Evolutionary conservation across 2,329 filamentous ascomycete species (phyloP), one percentile per base, ranked within the genome.

Genomic region (Fusarium sublunatum): DNA sequence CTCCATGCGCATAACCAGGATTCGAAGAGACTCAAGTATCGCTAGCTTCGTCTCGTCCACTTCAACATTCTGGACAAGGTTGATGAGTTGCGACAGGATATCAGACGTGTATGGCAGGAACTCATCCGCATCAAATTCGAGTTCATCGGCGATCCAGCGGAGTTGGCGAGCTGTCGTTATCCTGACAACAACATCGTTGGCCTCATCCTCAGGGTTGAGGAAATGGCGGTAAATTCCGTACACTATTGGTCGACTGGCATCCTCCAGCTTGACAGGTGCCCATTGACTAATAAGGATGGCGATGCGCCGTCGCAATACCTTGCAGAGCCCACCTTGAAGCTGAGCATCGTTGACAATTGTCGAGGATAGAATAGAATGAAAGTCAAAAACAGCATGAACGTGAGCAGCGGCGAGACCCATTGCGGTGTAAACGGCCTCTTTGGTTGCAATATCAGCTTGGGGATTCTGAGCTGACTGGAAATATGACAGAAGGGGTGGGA

Each of bases 401-500:
- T 93, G 88, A 2, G 91, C 84, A 2, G 93, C 91, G 1, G 95
- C 88, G 46, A 97, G 83, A 3, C 94, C 93, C 78, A 99, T 89
- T 10, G 94, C 93, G 6, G 92, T 96, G 73, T 99, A 99, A 1
- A 98, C 88, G 0, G 94, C 94, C 74, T 99, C 95, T 74, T 97
- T 98, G 58, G 91, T 87, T 13, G 95, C 83, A 11, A 98, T 85
- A 63, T 95, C 88, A 10, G 80, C 74, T 29, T 83, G 73, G 6
- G 85, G 82, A 79, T 86, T 86, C 58, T 91, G 88, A 51, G 93
- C 91, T 7, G 87, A 88, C 64, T 90, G 84, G 74, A 98, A 97
- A 67, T 97, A 96, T 44, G 85, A 83, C 40, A 98, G 80, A 26
- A 99, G 80, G 13, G 92, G 93, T 41, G 90, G 86, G 9, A 92